These are phyloP conservation scores for Miscanthus sacchariflorus DNA, from an alignment of 202 grass and related monocot genomes.

Conservation along the genomic window DNA sequence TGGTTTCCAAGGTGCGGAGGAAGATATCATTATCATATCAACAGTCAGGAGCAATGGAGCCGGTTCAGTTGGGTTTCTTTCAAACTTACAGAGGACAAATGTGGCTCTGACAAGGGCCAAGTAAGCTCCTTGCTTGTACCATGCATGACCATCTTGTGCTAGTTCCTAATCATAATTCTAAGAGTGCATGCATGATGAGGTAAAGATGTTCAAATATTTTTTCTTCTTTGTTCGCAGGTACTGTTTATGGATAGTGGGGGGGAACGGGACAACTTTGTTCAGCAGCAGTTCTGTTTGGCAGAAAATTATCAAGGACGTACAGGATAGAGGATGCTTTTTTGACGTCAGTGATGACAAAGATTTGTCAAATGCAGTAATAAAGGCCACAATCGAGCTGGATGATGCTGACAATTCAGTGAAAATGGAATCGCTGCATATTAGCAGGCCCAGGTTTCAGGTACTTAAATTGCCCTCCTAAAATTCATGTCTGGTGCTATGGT, in stretches of 20 bases:
- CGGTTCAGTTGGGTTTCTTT: not conserved
- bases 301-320: constrained; percentile 11
- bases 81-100: constrained; percentile 11
- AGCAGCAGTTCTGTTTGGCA: constrained; percentile 43
- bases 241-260: constrained; percentile 48
- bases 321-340: constrained; percentile 28
- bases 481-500: not conserved
- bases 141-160: not conserved
- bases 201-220: not conserved
- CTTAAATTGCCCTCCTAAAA: constrained; percentile 3
- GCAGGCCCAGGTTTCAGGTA: not conserved
- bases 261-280: constrained; percentile 35
- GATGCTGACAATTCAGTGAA: constrained; percentile 3
- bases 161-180: not conserved
- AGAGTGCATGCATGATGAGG: not conserved
- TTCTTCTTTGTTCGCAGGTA: not conserved
- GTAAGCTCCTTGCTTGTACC: not conserved
- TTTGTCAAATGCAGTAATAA: constrained; percentile 27
- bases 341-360: constrained; percentile 12
- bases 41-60: constrained; percentile 9
- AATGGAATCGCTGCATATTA: constrained; percentile 20
- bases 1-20: constrained; percentile 6
- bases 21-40: constrained; percentile 20
- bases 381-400: constrained; percentile 31
- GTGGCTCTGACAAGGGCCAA: constrained; percentile 45